phyloP scores from a whole-genome alignment of 2,329 filamentous ascomycete genomes.

The Cercospora berteroae region DNA sequence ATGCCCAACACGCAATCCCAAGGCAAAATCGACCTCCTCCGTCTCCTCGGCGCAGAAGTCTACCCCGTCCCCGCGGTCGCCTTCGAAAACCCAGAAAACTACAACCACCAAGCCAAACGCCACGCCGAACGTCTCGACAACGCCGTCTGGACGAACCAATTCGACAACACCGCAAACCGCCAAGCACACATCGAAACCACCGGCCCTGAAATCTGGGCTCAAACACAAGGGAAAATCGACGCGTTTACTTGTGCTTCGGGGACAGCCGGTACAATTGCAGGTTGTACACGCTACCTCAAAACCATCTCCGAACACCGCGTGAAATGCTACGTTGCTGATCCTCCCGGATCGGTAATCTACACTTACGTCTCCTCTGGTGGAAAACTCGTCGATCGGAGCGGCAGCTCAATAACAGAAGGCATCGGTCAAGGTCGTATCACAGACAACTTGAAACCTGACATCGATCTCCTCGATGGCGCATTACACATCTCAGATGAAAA shows the following conservation, averaged over 20 bases:
- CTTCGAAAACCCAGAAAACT: conserved; percentile 93
- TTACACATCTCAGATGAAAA: conserved; percentile 86
- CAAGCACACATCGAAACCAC: conserved; percentile 95
- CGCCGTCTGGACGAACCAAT: conserved; percentile 98
- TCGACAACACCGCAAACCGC: conserved; percentile 93
- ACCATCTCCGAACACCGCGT: conserved; percentile 73
- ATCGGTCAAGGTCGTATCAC: conserved; percentile 96
- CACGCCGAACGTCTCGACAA: conserved; percentile 85
- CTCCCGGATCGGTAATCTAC: conserved; percentile 88
- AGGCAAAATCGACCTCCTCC: conserved; percentile 91
- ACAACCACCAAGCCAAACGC: conserved; percentile 90
- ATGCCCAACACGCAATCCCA: conserved; percentile 99
- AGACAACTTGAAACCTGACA: conserved; percentile 85
- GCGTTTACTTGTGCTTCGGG: conserved; percentile 95
- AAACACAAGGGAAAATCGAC: conserved; percentile 81
- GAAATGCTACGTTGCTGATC: conserved; percentile 87
- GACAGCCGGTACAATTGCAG: conserved; percentile 87
- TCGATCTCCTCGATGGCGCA: conserved; percentile 79
- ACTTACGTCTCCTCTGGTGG: conserved; percentile 86
- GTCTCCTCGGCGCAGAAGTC: conserved; percentile 89
- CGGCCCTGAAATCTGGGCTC: conserved; percentile 93
- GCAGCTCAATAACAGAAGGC: conserved; percentile 92
- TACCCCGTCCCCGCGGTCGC: conserved; percentile 93
- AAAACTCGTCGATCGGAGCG: conserved; percentile 75
- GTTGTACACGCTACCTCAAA: conserved; percentile 85